Conservation (phyloP, 2,329 filamentous ascomycete species). For the Hypoxylon rubiginosum region DNA sequence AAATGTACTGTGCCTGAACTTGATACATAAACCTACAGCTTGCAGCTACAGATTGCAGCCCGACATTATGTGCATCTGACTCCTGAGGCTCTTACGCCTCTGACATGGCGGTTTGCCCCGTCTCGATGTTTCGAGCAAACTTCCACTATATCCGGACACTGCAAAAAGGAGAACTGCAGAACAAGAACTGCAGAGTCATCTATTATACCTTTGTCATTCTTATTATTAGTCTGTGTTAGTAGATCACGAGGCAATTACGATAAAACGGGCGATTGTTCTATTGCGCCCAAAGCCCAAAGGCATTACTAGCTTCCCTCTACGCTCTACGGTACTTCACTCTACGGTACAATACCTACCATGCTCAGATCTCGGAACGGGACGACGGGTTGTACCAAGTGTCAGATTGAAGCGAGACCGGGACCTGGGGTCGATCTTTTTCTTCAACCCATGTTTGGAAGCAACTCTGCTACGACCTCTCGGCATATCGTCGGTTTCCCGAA, state of each 20-base stretch:
- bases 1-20: slow-evolving; percentile 30
- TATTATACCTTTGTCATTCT: slow-evolving; percentile 3
- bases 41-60: slow-evolving; percentile 42
- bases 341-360: slow-evolving; percentile 33
- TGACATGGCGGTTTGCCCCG: slow-evolving; percentile 36
- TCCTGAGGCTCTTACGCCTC: slow-evolving; percentile 36
- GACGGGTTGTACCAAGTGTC: slow-evolving; percentile 46
- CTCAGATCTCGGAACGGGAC: slow-evolving; percentile 49
- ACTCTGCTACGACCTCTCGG: slow-evolving; percentile 39
- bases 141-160: slow-evolving; percentile 24
- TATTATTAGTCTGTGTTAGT: slow-evolving; percentile 28
- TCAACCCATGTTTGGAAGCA: slow-evolving; percentile 33
- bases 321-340: slow-evolving; percentile 2
- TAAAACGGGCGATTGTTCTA: slow-evolving; percentile 26
- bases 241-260: slow-evolving; percentile 39
- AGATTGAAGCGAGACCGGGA: slow-evolving; percentile 44
- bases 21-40: slow-evolving; percentile 38
- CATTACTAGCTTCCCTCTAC: slow-evolving; percentile 13
- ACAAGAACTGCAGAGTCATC: slow-evolving; percentile 16
- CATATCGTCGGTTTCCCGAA: slow-evolving; percentile 31
- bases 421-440: slow-evolving; percentile 44
- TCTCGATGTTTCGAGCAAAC: slow-evolving; percentile 38
- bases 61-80: slow-evolving; percentile 35
- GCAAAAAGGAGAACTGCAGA: slow-evolving; percentile 9
- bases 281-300: slow-evolving; percentile 16